phyloP scores from a whole-genome alignment of 1,139 yeast species.

The Pichia kudriavzevii region DNA sequence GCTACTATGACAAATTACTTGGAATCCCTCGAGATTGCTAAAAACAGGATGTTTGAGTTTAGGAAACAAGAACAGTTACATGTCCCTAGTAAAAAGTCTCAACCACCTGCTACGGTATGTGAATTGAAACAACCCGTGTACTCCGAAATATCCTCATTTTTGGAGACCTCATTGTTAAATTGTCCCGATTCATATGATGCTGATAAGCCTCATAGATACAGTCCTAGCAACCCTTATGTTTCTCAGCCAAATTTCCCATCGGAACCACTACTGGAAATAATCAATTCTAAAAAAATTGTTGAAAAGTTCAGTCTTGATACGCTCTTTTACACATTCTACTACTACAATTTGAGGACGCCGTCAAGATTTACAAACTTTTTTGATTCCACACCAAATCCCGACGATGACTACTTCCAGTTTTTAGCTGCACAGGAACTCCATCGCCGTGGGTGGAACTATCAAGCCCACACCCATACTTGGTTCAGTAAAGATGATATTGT shows the following conservation, averaged over 20 bases:
- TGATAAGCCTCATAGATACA: slow-evolving; percentile 75
- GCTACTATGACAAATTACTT: slow-evolving; percentile 43
- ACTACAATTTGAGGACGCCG: slow-evolving; percentile 36
- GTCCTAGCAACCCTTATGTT: slow-evolving; percentile 80
- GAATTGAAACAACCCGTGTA: slow-evolving; percentile 45
- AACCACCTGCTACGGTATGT: slow-evolving; percentile 15
- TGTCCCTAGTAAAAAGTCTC: slow-evolving; percentile 14
- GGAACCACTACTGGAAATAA: slow-evolving; percentile 62
- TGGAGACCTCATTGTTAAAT: slow-evolving; percentile 72
- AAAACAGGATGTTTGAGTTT: slow-evolving; percentile 30
- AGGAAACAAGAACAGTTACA: slow-evolving; percentile 14
- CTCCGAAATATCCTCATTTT: slow-evolving; percentile 45
- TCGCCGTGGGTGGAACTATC: slow-evolving; percentile 83
- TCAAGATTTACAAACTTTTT: slow-evolving; percentile 21
- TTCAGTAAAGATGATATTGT: slow-evolving; percentile 47
- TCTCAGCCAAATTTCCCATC: slow-evolving; percentile 89
- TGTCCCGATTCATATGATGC: slow-evolving; percentile 94
- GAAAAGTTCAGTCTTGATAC: slow-evolving; percentile 81
- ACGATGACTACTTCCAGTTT: slow-evolving; percentile 56
- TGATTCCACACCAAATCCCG: slow-evolving; percentile 13
- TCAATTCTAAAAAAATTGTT: slow-evolving; percentile 45
- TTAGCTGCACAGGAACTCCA: slow-evolving; percentile 80
- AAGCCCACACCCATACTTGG: slow-evolving; percentile 76
- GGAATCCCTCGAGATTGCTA: slow-evolving; percentile 38
- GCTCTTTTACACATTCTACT: slow-evolving; percentile 86